Evolutionary conservation across 129 eudicot species (phyloP).

Genomic region (Ambrosia artemisiifolia): DNA sequence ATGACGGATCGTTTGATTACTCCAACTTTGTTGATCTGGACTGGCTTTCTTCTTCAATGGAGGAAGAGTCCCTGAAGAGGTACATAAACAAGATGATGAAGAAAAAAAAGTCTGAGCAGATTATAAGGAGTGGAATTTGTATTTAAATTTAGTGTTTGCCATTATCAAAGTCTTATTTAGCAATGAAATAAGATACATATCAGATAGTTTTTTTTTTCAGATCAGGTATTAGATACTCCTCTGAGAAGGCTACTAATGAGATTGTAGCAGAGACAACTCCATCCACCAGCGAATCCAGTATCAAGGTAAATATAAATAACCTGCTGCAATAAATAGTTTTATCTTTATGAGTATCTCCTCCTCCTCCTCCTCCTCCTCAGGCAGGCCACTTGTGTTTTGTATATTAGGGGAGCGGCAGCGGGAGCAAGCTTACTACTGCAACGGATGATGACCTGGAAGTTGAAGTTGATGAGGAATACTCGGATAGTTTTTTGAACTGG

Average conservation of each 20-base stretch:
- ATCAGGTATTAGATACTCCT: constrained; percentile 44
- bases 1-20: constrained; percentile 50
- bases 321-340: too few species aligned
- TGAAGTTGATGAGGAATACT: constrained; percentile 55
- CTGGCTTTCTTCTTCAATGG: constrained; percentile 79
- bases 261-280: constrained; percentile 53
- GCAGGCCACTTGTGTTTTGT: not conserved
- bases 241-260: constrained; percentile 49
- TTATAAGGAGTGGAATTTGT: not conserved
- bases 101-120: not conserved
- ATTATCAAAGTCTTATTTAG: not conserved
- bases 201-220: too few species aligned
- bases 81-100: constrained; percentile 20
- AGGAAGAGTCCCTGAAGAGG: constrained; percentile 62
- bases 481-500: constrained; percentile 78
- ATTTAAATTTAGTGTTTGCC: not conserved
- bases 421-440: constrained; percentile 41
- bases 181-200: too few species aligned
- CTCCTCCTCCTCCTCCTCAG: too few species aligned
- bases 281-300: constrained; percentile 64
- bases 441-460: constrained; percentile 34
- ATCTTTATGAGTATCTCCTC: too few species aligned
- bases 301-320: too few species aligned
- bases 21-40: constrained; percentile 87
- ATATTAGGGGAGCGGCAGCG: constrained; percentile 49